phyloP scores from a whole-genome alignment of 2,329 filamentous ascomycete species.

The Beauveria sp. region DNA sequence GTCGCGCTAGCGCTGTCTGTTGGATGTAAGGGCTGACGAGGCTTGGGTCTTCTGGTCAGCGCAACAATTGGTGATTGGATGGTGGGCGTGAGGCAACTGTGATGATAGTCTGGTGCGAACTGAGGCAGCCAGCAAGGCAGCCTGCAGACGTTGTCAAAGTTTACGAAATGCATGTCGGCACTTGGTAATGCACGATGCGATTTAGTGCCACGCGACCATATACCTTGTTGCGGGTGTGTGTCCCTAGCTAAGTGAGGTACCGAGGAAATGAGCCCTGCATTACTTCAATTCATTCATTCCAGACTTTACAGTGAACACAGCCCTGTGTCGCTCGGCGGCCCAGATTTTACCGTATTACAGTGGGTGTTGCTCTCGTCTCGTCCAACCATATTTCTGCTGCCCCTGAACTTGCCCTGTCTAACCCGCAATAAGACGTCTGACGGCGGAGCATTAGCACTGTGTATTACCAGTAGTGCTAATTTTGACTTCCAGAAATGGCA shows the following conservation, averaged over 20 bases:
- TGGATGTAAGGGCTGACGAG: background rate
- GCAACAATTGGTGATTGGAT: background rate
- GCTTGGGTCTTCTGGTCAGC: background rate
- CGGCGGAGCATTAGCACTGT: background rate
- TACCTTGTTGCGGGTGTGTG: no score
- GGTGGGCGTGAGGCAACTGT: background rate
- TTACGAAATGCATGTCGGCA: background rate
- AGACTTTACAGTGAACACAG: no score
- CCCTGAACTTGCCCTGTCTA: background rate
- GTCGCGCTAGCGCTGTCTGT: background rate
- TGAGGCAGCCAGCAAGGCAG: background rate
- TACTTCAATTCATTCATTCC: no score
- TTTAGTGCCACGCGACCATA: no score
- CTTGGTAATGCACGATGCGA: background rate
- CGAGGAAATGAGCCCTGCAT: no score
- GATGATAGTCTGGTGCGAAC: background rate
- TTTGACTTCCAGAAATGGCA: background rate
- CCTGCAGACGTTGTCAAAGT: background rate
- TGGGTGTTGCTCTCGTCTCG: no score
- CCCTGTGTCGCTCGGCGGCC: no score
- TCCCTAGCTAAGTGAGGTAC: no score
- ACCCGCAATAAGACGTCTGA: background rate
- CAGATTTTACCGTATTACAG: no score
- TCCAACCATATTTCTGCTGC: background rate
- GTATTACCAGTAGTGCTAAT: background rate